Evolutionary conservation across 2,329 filamentous ascomycete genomes (phyloP).

Genomic region (Cercospora sojina): DNA sequence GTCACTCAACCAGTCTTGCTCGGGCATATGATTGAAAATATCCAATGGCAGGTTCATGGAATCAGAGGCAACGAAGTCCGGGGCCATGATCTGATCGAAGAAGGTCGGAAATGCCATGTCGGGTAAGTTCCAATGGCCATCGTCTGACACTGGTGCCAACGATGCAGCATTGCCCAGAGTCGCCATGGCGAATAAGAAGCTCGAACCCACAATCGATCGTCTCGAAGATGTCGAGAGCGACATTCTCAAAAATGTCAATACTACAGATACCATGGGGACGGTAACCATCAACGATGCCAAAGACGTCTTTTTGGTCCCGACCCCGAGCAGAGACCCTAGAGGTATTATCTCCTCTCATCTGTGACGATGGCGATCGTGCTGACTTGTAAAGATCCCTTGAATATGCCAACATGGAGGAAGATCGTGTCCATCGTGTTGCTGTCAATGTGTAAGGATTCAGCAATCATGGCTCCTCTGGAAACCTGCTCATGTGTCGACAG

Average conservation of each 20-base stretch:
- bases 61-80: conserved; percentile 18
- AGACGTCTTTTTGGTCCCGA: conserved; percentile 33
- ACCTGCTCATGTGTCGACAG: conserved; percentile 26
- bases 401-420: conserved; percentile 35
- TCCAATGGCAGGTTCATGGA: conserved; percentile 18
- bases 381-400: conserved; percentile 34
- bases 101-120: conserved; percentile 21
- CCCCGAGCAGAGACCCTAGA: conserved; percentile 36
- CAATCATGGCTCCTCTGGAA: background rate
- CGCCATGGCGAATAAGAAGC: conserved; percentile 14
- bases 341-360: conserved; percentile 23
- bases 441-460: conserved; percentile 30
- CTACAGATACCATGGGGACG: conserved; percentile 33
- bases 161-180: background rate
- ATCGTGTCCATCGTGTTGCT: conserved; percentile 33
- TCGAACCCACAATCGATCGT: conserved; percentile 12
- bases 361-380: background rate
- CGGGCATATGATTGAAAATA: conserved; percentile 22
- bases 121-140: background rate
- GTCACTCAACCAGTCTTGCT: conserved; percentile 22
- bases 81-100: conserved; percentile 29
- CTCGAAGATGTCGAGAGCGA: conserved; percentile 16
- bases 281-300: conserved; percentile 34
- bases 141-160: background rate
- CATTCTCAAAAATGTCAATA: background rate